Evolutionary conservation across 805 yeast genomes (phyloP).

Genomic region (Torulaspora quercuum): DNA sequence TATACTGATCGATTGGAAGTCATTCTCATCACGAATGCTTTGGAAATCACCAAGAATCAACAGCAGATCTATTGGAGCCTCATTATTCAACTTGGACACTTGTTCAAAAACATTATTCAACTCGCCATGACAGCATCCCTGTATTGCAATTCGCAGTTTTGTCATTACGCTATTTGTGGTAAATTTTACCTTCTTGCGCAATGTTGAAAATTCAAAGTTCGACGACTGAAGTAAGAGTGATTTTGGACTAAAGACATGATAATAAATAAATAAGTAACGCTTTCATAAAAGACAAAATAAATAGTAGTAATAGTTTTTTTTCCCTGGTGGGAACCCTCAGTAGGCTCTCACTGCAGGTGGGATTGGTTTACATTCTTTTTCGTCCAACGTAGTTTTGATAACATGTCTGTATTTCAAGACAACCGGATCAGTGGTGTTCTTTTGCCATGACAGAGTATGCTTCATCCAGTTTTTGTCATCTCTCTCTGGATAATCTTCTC

Average conservation of each 20-base stretch:
- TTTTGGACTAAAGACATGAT: constrained; percentile 10
- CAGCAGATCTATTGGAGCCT: constrained; percentile 49
- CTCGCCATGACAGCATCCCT: constrained; percentile 90
- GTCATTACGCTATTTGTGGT: constrained; percentile 9
- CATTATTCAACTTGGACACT: constrained; percentile 27
- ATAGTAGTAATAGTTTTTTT: background rate
- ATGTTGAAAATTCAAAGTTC: constrained; percentile 2
- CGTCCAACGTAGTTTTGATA: constrained; percentile 79
- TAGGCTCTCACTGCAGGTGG: constrained; percentile 97
- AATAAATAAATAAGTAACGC: constrained; percentile 12
- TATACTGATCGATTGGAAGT: constrained; percentile 66
- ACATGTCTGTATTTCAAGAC: constrained; percentile 82
- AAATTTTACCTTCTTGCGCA: background rate
- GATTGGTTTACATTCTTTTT: constrained; percentile 86
- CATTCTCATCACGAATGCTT: constrained; percentile 61
- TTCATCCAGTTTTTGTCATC: constrained; percentile 98
- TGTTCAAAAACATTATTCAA: constrained; percentile 53
- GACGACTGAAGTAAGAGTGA: no score
- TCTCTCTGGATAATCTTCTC: constrained; percentile 96
- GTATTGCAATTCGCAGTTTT: constrained; percentile 55
- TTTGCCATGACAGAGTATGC: constrained; percentile 93
- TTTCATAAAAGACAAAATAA: no score
- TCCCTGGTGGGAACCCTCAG: no score
- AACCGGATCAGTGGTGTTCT: constrained; percentile 63
- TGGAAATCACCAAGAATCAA: constrained; percentile 92